Evolutionary conservation across 352 stramenopile species (phyloP).

Genomic region (Globisporangium cederbergense): DNA sequence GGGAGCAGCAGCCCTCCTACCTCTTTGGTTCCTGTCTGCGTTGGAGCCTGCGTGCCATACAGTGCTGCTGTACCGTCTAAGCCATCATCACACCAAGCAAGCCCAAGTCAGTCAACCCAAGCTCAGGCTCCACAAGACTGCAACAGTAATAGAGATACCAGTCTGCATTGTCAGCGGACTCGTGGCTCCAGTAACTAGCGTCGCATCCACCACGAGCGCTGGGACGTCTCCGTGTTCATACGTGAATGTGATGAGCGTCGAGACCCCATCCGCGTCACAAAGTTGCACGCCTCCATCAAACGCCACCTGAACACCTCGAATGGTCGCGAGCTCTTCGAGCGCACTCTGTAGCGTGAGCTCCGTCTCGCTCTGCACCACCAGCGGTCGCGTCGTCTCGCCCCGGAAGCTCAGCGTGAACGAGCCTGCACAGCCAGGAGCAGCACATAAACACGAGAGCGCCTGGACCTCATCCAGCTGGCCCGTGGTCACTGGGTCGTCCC

Average conservation of each 20-base stretch:
- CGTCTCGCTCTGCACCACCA: slow-evolving; percentile 41
- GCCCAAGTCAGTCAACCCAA: not conserved
- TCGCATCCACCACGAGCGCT: slow-evolving; percentile 29
- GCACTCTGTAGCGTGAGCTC: slow-evolving; percentile 41
- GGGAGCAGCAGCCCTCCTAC: slow-evolving; percentile 16
- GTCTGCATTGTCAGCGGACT: slow-evolving; percentile 34
- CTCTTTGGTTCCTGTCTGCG: slow-evolving; percentile 59
- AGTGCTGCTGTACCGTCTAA: slow-evolving; percentile 29
- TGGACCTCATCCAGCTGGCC: slow-evolving; percentile 80
- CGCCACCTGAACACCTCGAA: slow-evolving; percentile 45
- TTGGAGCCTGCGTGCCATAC: slow-evolving; percentile 33
- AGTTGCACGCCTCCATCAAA: slow-evolving; percentile 40
- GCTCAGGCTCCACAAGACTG: not conserved
- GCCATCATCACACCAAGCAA: not conserved
- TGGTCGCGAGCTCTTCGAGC: slow-evolving; percentile 45
- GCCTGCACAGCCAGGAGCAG: slow-evolving; percentile 36
- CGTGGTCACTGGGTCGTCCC: slow-evolving; percentile 81
- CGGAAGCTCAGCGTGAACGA: slow-evolving; percentile 64
- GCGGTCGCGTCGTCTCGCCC: slow-evolving; percentile 40
- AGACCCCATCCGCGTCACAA: slow-evolving; percentile 53
- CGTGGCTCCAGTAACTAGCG: slow-evolving; percentile 26
- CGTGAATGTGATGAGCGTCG: slow-evolving; percentile 60
- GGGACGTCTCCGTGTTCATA: slow-evolving; percentile 68
- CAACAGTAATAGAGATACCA: slow-evolving; percentile 16
- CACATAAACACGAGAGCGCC: slow-evolving; percentile 61